These are phyloP conservation scores for Eryngium alpinum DNA, from an alignment of 140 eudicot species.

Conservation along the genomic window DNA sequence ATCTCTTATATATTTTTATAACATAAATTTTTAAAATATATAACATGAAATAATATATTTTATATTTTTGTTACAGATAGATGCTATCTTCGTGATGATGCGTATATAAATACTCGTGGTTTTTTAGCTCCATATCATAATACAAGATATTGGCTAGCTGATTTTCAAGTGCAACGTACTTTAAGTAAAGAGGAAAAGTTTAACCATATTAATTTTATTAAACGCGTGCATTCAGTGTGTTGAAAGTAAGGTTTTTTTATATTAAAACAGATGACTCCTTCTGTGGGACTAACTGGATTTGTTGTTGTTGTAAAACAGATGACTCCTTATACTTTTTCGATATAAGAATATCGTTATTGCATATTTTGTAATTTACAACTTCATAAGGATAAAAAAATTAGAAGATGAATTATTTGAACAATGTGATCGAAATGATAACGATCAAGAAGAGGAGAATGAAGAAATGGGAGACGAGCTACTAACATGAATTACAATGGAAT, in stretches of 20 bases:
- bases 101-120: not conserved
- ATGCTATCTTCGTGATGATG: not conserved
- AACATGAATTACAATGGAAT: not conserved
- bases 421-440: no score
- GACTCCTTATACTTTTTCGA: not conserved
- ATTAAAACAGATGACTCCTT: slow-evolving; percentile 11
- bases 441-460: no score
- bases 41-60: not conserved
- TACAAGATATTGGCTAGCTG: not conserved
- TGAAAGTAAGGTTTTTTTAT: slow-evolving; percentile 7
- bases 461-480: not conserved
- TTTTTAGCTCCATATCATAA: not conserved
- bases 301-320: slow-evolving; percentile 10
- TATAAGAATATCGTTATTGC: slow-evolving; percentile 12
- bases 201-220: slow-evolving; percentile 6
- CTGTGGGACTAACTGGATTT: no score
- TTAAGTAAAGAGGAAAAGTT: not conserved
- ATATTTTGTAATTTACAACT: slow-evolving; percentile 4
- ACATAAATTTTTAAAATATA: not conserved
- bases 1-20: not conserved
- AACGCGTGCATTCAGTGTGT: not conserved
- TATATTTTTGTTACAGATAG: not conserved
- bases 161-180: not conserved
- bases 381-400: not conserved
- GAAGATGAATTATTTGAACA: not conserved